phyloP scores from a whole-genome alignment of 1,284 basidiomycete species.

The Exsudoporus floridanus region DNA sequence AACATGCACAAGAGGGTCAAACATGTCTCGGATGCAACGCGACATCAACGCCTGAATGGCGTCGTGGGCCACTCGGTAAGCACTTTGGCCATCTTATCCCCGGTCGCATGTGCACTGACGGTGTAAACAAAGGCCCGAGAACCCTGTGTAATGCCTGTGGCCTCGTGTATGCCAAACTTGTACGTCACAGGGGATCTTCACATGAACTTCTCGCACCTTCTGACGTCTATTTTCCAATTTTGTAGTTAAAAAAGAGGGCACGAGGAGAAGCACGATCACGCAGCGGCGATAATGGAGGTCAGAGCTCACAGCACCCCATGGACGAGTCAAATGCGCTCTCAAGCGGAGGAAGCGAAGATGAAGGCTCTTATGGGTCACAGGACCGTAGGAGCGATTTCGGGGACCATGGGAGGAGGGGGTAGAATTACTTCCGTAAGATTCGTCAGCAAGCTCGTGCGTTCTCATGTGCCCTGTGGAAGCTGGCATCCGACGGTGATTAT shows the following conservation, averaged over 20 bases:
- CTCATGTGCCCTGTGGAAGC: constrained; percentile 18
- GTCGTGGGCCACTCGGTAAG: constrained; percentile 74
- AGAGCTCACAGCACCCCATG: constrained; percentile 30
- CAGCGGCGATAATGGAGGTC: constrained; percentile 27
- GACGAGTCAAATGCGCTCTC: constrained; percentile 31
- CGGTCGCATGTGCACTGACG: constrained; percentile 24
- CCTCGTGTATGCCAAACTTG: constrained; percentile 59
- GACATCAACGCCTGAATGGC: constrained; percentile 84
- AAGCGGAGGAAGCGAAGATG: constrained; percentile 38
- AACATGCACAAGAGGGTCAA: constrained; percentile 55
- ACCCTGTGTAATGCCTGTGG: constrained; percentile 61
- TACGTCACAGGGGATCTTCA: constrained; percentile 36
- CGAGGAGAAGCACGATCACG: constrained; percentile 33
- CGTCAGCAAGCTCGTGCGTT: constrained; percentile 21
- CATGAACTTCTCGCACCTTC: constrained; percentile 14
- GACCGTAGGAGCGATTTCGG: constrained; percentile 37
- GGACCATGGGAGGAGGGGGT: constrained; percentile 36
- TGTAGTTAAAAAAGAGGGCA: constrained; percentile 40
- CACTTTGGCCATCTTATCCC: constrained; percentile 28
- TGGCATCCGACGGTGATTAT: constrained; percentile 16
- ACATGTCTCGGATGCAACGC: constrained; percentile 75
- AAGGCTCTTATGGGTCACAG: constrained; percentile 38
- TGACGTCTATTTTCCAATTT: constrained; percentile 17
- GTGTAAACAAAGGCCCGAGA: constrained; percentile 45
- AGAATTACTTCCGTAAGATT: constrained; percentile 25